Base-by-base conservation (phyloP, 108 stramenopile species). In the Asterionellopsis glacialis region DNA sequence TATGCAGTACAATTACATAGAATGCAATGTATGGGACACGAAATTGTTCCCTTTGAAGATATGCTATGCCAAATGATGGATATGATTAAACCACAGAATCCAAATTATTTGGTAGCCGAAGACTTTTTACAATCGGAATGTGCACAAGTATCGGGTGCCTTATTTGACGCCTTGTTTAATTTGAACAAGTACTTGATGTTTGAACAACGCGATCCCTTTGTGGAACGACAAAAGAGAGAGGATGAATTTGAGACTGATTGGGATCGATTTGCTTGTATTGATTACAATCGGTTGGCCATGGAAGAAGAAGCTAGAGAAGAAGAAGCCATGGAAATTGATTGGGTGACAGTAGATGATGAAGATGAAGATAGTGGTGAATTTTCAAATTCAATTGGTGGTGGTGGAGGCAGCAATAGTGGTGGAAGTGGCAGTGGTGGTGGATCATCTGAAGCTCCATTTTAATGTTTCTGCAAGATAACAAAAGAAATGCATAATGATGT, bases 11-110 rank as follows among this genome's bases (percentile, higher is more conserved):
- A 97, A 53, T 61, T 90, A 18, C 93, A 96, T 56, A 81, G 97
- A 18, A 95, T 99, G 95, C 93, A 95, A 66, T 93, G 92, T 48
- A 91, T 97, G 79, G 97, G 97, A 14, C 96, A 97, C 66, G 98
- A 99, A 68, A 83, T 92, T 15, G 93, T 99, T 0, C 85, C 90
- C 12, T 97, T 97, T 56, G 96, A 93, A 63, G 98, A 99, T 69
- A 91, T 99, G 72, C 65, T 98, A 22, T 98, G 96, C 68, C 98
- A 99, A 73, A 97, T 98, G 94, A 91, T 90, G 81, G 98, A 99
- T 73, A 94, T 99, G 95, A 91, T 99, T 65, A 94, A 90, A 56
- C 90, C 93, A 0, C 50, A 65, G 19, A 64, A 70, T 38, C 39
- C 60, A 13, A 83, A 88, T 23, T 61, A 59, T 45, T 57, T 97